Evolutionary conservation across 352 stramenopile genomes (phyloP).

Genomic region (Globisporangium cystogenes): DNA sequence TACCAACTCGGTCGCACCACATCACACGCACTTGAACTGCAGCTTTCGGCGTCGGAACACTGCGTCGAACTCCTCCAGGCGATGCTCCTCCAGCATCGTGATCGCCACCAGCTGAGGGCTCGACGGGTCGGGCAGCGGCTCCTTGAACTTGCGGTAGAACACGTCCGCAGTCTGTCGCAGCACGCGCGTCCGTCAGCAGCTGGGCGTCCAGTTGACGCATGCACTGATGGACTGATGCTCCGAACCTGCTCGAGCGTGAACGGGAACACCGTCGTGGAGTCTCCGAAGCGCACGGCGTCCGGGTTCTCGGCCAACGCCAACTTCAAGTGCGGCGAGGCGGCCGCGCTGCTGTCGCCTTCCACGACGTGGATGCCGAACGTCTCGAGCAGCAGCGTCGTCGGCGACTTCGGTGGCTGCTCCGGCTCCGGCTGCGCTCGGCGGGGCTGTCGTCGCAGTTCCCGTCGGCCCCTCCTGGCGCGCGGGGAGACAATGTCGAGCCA

Average conservation of each 20-base stretch:
- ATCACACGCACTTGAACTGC: conserved; percentile 35
- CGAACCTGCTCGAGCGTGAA: conserved; percentile 62
- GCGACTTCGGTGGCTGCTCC: conserved; percentile 13
- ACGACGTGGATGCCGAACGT: conserved; percentile 36
- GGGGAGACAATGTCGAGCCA: conserved; percentile 20
- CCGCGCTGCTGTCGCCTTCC: no score
- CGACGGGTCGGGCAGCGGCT: conserved; percentile 59
- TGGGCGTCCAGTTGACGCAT: neutral
- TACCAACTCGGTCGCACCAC: neutral
- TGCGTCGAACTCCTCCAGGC: conserved; percentile 45
- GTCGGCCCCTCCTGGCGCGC: conserved; percentile 2
- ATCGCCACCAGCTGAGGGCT: conserved; percentile 36
- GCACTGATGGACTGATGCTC: neutral
- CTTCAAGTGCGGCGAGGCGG: conserved; percentile 34
- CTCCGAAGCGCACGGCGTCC: conserved; percentile 41
- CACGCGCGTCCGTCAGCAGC: neutral
- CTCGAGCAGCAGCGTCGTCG: conserved; percentile 27
- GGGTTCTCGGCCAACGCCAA: conserved; percentile 32
- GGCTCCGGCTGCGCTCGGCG: conserved; percentile 2
- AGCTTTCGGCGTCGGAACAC: conserved; percentile 59
- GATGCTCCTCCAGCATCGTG: conserved; percentile 35
- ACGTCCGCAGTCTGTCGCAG: conserved; percentile 46
- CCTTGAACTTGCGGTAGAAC: conserved; percentile 81
- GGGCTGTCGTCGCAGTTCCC: conserved; percentile 7
- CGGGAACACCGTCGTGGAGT: conserved; percentile 35